Evolutionary conservation across 2,329 filamentous ascomycete species (phyloP), one percentile per base, ranked within the genome.

Genomic region (Fusarium anguioides): DNA sequence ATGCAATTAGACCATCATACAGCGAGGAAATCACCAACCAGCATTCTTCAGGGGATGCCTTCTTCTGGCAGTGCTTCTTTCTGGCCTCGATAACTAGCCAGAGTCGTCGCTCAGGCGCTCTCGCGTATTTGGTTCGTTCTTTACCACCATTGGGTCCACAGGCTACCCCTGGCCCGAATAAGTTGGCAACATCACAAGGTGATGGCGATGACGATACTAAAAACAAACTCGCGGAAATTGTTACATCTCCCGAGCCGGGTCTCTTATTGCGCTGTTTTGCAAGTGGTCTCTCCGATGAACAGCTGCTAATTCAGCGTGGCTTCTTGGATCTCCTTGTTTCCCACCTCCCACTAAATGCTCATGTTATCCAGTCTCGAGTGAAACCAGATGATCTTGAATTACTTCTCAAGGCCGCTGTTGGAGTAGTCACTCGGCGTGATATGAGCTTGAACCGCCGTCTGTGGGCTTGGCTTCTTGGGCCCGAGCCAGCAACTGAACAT

Each of bases 61-160:
- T 96, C 77, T 99, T 98, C 77, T 99, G 96, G 96, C 96, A 99
- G 80, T 97, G 94, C 76, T 91, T 99, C 75, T 98, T 99, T 74
- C 82, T 99, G 18, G 93, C 95, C 11, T 91, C 93, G 18, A 96
- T 99, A 61, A 97, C 96, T 2, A 95, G 94, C 73, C 87, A 93
- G 39, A 94, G 90, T 62, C 87, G 95, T 62, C 89, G 96, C 54
- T 89, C 92, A 66, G 96, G 96, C 24, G 94, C 94, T 36, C 83
- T 99, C 59, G 94, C 94, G 29, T 99, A 96, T 77, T 83, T 99
- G 37, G 84, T 88, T 46, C 90, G 94, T 58, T 89, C 88, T 72
- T 81, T 99, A 27, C 96, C 96, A 15, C 55, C 66, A 8, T 65
- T 80, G 24, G 75, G 73, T 5, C 51, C 72, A 6, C 57, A 41